Evolutionary conservation across 768 basidiomycete genomes (phyloP).

Genomic region (Kwoniella dejecticola): DNA sequence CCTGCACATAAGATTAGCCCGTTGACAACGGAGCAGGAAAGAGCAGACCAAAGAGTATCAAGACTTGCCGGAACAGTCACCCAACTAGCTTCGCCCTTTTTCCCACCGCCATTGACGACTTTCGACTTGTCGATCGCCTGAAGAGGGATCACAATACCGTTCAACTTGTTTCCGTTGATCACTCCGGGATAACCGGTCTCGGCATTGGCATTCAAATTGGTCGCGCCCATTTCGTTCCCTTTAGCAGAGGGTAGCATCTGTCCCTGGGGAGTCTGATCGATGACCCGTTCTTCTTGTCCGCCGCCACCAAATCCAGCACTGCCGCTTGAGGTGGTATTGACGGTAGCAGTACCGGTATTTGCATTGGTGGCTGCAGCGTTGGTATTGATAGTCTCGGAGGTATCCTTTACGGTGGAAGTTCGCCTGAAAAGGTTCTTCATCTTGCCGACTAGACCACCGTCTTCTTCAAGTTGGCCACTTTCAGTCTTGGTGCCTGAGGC

Average conservation of each 20-base stretch:
- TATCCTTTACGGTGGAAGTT: conserved; percentile 17
- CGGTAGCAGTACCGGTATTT: conserved; percentile 3
- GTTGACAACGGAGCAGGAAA: too few relatives aligned
- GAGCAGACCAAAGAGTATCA: too few relatives aligned
- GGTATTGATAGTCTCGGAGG: conserved; percentile 16
- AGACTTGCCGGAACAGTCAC: conserved; percentile 37
- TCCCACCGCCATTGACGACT: conserved; percentile 34
- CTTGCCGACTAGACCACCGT: conserved; percentile 35
- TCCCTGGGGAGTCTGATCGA: conserved; percentile 42
- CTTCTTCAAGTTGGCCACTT: conserved; percentile 11
- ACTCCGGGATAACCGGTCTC: conserved; percentile 43
- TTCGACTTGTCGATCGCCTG: conserved; percentile 33
- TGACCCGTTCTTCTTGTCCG: conserved; percentile 21
- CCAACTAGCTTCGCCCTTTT: conserved; percentile 38
- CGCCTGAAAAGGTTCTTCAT: conserved; percentile 43
- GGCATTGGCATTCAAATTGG: conserved; percentile 35
- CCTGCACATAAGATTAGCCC: too few relatives aligned
- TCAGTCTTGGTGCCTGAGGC: conserved; percentile 16
- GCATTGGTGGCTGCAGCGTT: neutral
- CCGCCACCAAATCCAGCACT: neutral
- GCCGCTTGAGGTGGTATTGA: neutral
- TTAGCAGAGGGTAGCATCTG: conserved; percentile 31
- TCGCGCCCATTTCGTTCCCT: conserved; percentile 32
- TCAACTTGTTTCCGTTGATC: conserved; percentile 35
- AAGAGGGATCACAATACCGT: conserved; percentile 32